Evolutionary conservation across 208 protist species (phyloP), one percentile per base, ranked within the genome.

Genomic region (Trypanosoma congolense): DNA sequence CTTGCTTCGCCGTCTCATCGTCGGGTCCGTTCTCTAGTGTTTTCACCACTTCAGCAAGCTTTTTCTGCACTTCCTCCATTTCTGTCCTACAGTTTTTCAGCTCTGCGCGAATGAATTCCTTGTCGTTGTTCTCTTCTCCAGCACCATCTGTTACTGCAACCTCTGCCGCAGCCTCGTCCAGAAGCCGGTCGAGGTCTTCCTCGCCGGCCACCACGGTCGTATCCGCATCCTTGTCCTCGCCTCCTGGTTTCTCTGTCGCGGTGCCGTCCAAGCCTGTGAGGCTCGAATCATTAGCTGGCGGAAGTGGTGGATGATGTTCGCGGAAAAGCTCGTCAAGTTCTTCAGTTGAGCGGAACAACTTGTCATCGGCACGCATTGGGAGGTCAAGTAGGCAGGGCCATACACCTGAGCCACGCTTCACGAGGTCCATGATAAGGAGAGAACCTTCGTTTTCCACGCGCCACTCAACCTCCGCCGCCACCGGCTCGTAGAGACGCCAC

Each of bases 371-470:
- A 22, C 50, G 54, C 67, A 95, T 81, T 22, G 80, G 84, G 14
- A 92, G 67, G 42, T 85, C 72, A 18, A 95, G 64, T 21, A 95
- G 73, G 56, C 81, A 90, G 45, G 66, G 73, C 84, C 87, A 95
- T 33, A 74, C 57, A 1, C 70, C 46, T 0, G 64, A 62, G 29
- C 42, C 65, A 50, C 63, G 66, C 70, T 95, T 95, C 43, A 81
- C 69, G 41, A 91, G 50, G 16, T 86, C 82, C 19, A 84, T 63
- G n/a, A 89, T 70, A 22, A 93, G 45, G 31, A 93, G 45, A 33
- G 44, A 38, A 24, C 68, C 74, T 35, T 77, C 78, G 12, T 77
- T 52, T 65, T 89, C 77, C 25, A 91, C 76, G 46, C 82, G 74
- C 83, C 84, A 91, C 67, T 92, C 84, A 35, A 91, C 78, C 61